These are phyloP conservation scores for Musa balbisiana DNA, from an alignment of 202 grass and related monocot species.

Conservation along the genomic window DNA sequence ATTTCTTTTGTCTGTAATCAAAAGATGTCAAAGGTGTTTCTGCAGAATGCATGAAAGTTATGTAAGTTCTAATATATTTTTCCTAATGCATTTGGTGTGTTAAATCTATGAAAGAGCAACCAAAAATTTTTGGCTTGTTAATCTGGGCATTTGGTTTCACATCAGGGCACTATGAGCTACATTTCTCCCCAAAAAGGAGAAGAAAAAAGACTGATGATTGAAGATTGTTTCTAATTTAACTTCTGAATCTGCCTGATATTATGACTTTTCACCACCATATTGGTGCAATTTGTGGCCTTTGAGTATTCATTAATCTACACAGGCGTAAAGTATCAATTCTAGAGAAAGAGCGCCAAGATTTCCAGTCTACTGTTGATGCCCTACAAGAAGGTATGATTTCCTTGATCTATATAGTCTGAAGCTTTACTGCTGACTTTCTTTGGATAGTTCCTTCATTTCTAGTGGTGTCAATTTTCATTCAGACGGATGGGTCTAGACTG, in stretches of 20 bases:
- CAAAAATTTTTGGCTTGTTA: background rate
- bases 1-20: background rate
- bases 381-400: constrained; percentile 76
- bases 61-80: background rate
- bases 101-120: background rate
- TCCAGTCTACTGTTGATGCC: constrained; percentile 85
- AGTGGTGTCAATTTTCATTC: background rate
- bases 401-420: background rate
- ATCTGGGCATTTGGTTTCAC: background rate
- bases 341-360: constrained; percentile 88
- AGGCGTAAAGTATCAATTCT: constrained; percentile 87
- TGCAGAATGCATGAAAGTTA: background rate
- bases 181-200: background rate
- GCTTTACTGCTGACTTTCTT: background rate
- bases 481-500: background rate
- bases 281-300: constrained; percentile 16
- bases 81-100: background rate
- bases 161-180: background rate
- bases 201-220: background rate
- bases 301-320: constrained; percentile 25
- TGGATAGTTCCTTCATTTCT: constrained; percentile 1
- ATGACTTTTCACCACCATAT: background rate
- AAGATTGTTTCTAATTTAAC: background rate
- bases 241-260: background rate
- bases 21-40: background rate